Percentiles rank a stretch among this genome's conserved stretches.
phyloP scores from a whole-genome alignment of 2,329 filamentous ascomycete genomes.

The Nothomitra cinnamomea region DNA sequence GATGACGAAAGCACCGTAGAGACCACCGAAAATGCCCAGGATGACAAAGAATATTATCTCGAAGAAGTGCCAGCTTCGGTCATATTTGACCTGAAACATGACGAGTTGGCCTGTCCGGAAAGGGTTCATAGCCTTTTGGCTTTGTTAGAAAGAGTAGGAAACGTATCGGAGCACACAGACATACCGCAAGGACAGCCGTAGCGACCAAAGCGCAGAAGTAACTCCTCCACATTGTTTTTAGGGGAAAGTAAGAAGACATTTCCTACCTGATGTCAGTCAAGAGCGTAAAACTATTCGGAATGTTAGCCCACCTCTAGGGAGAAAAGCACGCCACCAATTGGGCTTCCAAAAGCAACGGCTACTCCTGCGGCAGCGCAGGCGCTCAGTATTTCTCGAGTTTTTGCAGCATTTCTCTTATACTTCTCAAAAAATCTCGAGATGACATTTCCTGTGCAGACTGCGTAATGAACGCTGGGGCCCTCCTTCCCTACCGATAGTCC shows the following conservation, averaged over 20 bases:
- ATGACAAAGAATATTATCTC: constrained; percentile 85
- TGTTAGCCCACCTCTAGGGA: constrained; percentile 51
- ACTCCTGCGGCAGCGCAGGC: constrained; percentile 91
- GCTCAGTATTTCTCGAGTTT: constrained; percentile 86
- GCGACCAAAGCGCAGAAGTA: constrained; percentile 96
- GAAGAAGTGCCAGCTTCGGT: constrained; percentile 95
- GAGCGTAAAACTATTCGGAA: neutral
- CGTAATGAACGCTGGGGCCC: constrained; percentile 96
- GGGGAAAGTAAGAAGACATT: constrained; percentile 89
- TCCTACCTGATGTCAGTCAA: constrained; percentile 31
- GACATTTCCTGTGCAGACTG: constrained; percentile 92
- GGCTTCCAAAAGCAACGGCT: constrained; percentile 90
- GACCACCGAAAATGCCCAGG: constrained; percentile 79
- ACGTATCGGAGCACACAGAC: constrained; percentile 12
- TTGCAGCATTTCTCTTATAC: constrained; percentile 79
- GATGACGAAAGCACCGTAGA: constrained; percentile 94
- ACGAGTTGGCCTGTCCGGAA: constrained; percentile 93
- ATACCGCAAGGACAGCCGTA: constrained; percentile 66
- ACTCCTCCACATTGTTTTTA: constrained; percentile 95
- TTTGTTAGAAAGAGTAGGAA: neutral
- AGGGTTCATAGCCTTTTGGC: constrained; percentile 66
- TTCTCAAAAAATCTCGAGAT: constrained; percentile 87
- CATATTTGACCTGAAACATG: constrained; percentile 97
- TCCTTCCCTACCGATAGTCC: constrained; percentile 93
- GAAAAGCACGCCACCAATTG: constrained; percentile 91